Percentiles rank a stretch among this genome's conserved stretches.
Evolutionary conservation across 768 basidiomycete species (phyloP).

Genomic region (Lactarius sanguifluus): DNA sequence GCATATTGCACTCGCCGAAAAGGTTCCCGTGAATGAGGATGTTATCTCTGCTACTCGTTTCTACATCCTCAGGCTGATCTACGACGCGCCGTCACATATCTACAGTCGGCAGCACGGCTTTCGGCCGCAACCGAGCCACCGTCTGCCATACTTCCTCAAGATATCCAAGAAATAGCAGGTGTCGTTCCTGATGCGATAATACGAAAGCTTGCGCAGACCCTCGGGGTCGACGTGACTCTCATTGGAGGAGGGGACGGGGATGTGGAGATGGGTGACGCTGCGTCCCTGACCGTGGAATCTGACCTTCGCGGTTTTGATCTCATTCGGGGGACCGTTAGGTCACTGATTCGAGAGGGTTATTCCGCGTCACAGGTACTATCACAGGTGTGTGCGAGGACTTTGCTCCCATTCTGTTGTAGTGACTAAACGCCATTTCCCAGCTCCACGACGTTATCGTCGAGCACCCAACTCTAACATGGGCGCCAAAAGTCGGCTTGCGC

Average conservation of each 20-base stretch:
- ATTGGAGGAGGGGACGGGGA: conserved; percentile 45
- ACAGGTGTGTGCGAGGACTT: conserved; percentile 57
- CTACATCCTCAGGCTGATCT: conserved; percentile 88
- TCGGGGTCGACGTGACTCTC: conserved; percentile 65
- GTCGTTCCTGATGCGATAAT: conserved; percentile 82
- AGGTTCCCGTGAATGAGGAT: conserved; percentile 52
- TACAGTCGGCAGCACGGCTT: conserved; percentile 92
- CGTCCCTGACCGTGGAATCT: conserved; percentile 30
- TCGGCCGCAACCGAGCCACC: conserved; percentile 73
- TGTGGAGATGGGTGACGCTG: conserved; percentile 41
- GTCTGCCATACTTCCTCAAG: conserved; percentile 66
- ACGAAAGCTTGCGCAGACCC: conserved; percentile 58
- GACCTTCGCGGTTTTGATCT: conserved; percentile 51
- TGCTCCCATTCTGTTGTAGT: conserved; percentile 33
- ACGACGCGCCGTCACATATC: conserved; percentile 94
- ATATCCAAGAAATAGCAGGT: conserved; percentile 96
- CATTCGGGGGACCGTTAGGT: conserved; percentile 71
- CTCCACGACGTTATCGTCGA: conserved; percentile 85
- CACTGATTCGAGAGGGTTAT: conserved; percentile 84
- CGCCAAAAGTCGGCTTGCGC: conserved; percentile 80
- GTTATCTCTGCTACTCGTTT: conserved; percentile 75
- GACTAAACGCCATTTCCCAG: conserved; percentile 43
- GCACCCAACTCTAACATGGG: conserved; percentile 77
- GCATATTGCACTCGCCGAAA: conserved; percentile 78
- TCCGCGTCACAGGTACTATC: conserved; percentile 85